Base-by-base conservation (phyloP, 2,329 filamentous ascomycete genomes). In the Trichoderma sp. region DNA sequence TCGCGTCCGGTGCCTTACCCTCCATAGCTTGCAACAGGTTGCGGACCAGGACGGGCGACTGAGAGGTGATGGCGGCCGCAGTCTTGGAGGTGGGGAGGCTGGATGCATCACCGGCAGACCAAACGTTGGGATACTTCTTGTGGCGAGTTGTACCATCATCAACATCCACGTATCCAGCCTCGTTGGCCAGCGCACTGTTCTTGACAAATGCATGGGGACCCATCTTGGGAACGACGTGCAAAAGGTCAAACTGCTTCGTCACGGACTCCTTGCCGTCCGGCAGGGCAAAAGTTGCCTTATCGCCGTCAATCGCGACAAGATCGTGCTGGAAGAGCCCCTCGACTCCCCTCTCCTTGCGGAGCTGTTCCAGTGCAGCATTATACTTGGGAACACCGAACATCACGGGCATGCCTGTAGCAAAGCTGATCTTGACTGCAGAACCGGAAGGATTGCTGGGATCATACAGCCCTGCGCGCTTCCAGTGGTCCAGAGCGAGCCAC, bases 381-480 rank as follows among this genome's bases (percentile, higher is more conserved):
- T 87, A 87, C 75, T 87, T 87, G 66, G 84, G 81, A 44, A 87
- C 84, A 51, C 82, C 85, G 63, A 87, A 87, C 85, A 87, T 87
- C 61, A 74, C 75, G 0, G 83, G 82, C 3, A 85, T 75, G 0
- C 79, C 84, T 0, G 85, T 86, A 5, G 84, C 84, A 66, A 85
- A 87, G 68, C 73, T 79, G 66, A 87, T 82, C 24, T 81, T 77
- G 70, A 87, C 80, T 2, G 78, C 70, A 0, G 82, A 84, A 6
- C 57, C 54, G 1, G 77, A 70, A 0, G 76, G 70, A 59, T 78
- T 75, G 62, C 67, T 66, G 1, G 79, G 70, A 62, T 81, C 72
- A 73, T 86, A 87, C 3, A 84, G 72, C 2, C 83, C 84, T 0
- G 77, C 77, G 34, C 76, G 75, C 74, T 82, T 85, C 85, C 85